Percentiles rank a stretch among this genome's conserved stretches.
Evolutionary conservation across 257 asterid species (phyloP).

Genomic region (Mitragyna speciosa): DNA sequence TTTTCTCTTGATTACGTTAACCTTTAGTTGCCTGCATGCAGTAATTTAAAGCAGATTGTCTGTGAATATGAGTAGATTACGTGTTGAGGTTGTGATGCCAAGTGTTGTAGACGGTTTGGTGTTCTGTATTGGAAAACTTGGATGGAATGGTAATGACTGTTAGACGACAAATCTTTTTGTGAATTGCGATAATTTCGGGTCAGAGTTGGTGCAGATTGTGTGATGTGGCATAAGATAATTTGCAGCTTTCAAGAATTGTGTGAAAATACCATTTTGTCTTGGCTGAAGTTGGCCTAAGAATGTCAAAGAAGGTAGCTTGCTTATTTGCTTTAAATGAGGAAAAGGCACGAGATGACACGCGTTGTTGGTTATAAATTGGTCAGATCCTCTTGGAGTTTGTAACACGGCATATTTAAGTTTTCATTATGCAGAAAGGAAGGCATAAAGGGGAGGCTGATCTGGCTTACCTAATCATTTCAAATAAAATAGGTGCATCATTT

Average conservation of each 20-base stretch:
- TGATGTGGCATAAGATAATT: slow-evolving; percentile 12
- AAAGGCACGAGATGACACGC: slow-evolving; percentile 3
- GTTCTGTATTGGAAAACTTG: slow-evolving; percentile 3
- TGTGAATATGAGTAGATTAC: not conserved
- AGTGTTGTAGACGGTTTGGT: not conserved
- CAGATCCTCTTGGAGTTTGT: not conserved
- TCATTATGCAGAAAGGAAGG: not conserved
- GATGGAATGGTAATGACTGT: not conserved
- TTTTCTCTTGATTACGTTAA: slow-evolving; percentile 8
- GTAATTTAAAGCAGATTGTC: not conserved
- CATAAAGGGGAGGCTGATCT: slow-evolving; percentile 1
- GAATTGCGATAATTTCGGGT: slow-evolving; percentile 10
- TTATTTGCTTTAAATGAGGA: not conserved
- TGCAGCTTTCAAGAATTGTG: slow-evolving; percentile 12
- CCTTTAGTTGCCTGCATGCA: not conserved
- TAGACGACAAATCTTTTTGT: not conserved
- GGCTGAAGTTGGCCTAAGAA: not conserved
- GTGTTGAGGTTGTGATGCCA: not conserved
- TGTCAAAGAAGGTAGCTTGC: not conserved
- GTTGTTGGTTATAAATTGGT: not conserved
- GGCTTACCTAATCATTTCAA: not conserved
- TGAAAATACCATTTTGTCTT: not conserved
- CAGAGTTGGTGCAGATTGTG: slow-evolving; percentile 18
- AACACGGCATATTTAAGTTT: slow-evolving; percentile 3
- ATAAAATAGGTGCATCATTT: not conserved